Evolutionary conservation across 345 rosid genomes (phyloP).

Genomic region (Erysimum cheiranthoides): DNA sequence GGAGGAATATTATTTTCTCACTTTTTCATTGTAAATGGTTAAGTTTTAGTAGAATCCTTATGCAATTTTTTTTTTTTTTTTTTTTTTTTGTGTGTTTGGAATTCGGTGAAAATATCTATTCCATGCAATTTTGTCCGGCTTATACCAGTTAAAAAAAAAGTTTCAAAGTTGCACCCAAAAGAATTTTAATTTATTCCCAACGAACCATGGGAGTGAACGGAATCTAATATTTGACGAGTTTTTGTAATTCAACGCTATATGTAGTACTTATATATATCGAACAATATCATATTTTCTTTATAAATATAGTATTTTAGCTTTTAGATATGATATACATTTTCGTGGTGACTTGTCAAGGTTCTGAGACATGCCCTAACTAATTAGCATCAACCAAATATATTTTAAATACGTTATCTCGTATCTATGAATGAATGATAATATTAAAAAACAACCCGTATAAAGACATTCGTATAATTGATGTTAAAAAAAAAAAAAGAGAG

Average conservation of each 20-base stretch:
- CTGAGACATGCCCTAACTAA: conserved; percentile 33
- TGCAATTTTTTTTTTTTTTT: no score
- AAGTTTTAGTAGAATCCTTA: no score
- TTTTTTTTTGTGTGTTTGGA: no score
- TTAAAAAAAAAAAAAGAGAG: not conserved
- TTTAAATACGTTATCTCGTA: conserved; percentile 7
- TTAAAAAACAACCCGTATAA: not conserved
- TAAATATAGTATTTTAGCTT: not conserved
- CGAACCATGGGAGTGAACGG: conserved; percentile 25
- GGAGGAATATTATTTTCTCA: no score
- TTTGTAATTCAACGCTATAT: conserved; percentile 13
- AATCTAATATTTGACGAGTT: conserved; percentile 26
- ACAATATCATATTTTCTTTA: not conserved
- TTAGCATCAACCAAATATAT: conserved; percentile 24
- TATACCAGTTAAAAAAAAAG: no score
- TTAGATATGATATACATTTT: not conserved
- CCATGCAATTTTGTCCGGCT: no score
- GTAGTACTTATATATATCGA: no score
- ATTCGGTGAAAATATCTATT: no score
- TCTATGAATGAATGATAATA: conserved; percentile 8
- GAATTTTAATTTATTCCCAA: not conserved
- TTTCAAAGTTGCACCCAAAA: not conserved
- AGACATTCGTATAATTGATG: not conserved
- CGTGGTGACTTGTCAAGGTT: conserved; percentile 19
- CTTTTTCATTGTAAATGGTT: no score